Evolutionary conservation across 176 grass and related monocot species (phyloP).

Genomic region (Lolium multiflorum): DNA sequence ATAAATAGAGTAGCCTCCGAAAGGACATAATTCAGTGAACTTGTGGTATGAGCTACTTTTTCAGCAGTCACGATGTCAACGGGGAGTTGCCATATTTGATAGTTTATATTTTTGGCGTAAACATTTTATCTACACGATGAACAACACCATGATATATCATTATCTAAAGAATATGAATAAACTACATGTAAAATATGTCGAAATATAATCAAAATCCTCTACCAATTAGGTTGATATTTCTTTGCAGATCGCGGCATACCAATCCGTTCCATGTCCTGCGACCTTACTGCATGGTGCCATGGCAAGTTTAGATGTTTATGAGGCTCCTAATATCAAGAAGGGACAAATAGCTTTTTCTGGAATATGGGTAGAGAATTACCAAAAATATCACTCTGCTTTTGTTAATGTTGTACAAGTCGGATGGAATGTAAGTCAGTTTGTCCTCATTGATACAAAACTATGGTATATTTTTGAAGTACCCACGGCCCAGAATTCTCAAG

Average conservation of each 20-base stretch:
- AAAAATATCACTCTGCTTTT: neutral
- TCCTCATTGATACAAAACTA: neutral
- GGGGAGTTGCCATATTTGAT: neutral
- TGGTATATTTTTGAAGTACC: neutral
- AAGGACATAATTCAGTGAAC: neutral
- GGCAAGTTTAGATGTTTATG: constrained; percentile 28
- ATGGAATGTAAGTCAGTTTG: neutral
- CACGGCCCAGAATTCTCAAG: neutral
- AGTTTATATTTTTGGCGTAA: neutral
- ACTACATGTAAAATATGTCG: neutral
- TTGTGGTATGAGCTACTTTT: neutral
- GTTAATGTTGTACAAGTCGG: constrained; percentile 20
- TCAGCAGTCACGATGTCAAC: neutral
- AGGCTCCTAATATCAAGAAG: neutral
- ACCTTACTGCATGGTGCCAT: neutral
- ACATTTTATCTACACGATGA: neutral
- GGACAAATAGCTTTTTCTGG: neutral
- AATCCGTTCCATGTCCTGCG: neutral
- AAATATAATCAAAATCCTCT: neutral
- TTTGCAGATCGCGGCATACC: neutral
- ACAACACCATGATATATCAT: neutral
- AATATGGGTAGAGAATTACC: constrained; percentile 6
- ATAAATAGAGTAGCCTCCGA: no score
- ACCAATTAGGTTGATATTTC: neutral
- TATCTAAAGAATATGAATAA: neutral